Conservation (phyloP, 2,329 filamentous ascomycete genomes). For the Chrysosporium queenslandicum region DNA sequence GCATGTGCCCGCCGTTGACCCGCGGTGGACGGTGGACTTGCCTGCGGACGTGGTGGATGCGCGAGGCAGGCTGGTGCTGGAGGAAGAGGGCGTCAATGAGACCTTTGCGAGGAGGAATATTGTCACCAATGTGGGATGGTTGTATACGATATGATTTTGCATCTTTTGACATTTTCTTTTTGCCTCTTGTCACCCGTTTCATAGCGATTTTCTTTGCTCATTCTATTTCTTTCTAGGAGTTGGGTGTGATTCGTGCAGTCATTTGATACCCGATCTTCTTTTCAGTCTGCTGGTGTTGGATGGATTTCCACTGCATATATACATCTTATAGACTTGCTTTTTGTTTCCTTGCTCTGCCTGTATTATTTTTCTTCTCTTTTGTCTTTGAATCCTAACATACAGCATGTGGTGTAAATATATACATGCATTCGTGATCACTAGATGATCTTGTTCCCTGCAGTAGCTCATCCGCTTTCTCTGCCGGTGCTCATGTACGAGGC, state of each 20-base stretch:
- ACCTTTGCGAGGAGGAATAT: conserved; percentile 18
- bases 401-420: too few species aligned
- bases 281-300: not conserved
- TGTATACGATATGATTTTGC: conserved; percentile 20
- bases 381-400: too few species aligned
- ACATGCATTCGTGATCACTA: too few species aligned
- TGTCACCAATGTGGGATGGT: conserved; percentile 18
- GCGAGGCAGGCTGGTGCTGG: conserved; percentile 15
- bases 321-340: not conserved
- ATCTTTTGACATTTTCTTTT: not conserved
- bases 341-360: not conserved
- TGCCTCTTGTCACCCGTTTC: not conserved
- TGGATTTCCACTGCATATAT: too few species aligned
- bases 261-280: conserved; percentile 2
- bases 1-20: conserved; percentile 14
- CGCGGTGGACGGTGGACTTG: conserved; percentile 5
- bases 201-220: not conserved
- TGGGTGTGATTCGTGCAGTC: not conserved
- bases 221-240: not conserved
- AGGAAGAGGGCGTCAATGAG: conserved; percentile 15
- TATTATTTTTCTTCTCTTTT: too few species aligned
- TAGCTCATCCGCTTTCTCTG: too few species aligned
- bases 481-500: not conserved
- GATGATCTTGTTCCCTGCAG: not conserved
- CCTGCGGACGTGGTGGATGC: conserved; percentile 12